Evolutionary conservation across 2,329 filamentous ascomycete genomes (phyloP).

Genomic region (Thermothelomyces thermophilus): DNA sequence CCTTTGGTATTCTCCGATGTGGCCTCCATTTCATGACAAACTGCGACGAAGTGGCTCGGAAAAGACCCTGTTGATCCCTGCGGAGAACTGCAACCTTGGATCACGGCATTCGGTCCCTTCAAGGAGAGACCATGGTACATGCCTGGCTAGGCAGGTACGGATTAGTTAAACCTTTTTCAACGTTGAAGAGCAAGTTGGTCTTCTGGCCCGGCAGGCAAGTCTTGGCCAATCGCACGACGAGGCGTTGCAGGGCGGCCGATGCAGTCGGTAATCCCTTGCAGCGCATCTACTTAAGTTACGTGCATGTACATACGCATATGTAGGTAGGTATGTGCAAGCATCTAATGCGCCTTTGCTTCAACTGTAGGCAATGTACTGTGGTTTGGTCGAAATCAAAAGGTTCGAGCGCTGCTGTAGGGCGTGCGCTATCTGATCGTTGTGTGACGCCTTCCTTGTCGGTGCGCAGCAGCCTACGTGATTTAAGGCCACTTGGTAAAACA

Average conservation of each 20-base stretch:
- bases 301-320: too few relatives aligned
- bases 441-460: background rate
- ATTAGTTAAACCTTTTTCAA: too few relatives aligned
- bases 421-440: background rate
- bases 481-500: background rate
- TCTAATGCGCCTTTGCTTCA: too few relatives aligned
- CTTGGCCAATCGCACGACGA: conserved; percentile 8
- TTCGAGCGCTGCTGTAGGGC: background rate
- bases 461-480: background rate
- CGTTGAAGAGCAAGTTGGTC: background rate
- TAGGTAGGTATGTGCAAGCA: too few relatives aligned
- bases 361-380: too few relatives aligned
- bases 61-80: conserved; percentile 6
- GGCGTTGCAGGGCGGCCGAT: background rate
- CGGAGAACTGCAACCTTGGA: background rate
- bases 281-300: too few relatives aligned
- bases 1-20: too few relatives aligned
- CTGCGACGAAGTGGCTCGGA: background rate
- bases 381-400: background rate
- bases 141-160: too few relatives aligned
- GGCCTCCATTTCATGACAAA: background rate
- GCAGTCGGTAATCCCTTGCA: too few relatives aligned
- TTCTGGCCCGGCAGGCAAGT: conserved; percentile 4
- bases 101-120: conserved; percentile 7
- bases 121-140: conserved; percentile 12